phyloP scores from a whole-genome alignment of 352 stramenopile genomes.

The Globisporangium splendens region DNA sequence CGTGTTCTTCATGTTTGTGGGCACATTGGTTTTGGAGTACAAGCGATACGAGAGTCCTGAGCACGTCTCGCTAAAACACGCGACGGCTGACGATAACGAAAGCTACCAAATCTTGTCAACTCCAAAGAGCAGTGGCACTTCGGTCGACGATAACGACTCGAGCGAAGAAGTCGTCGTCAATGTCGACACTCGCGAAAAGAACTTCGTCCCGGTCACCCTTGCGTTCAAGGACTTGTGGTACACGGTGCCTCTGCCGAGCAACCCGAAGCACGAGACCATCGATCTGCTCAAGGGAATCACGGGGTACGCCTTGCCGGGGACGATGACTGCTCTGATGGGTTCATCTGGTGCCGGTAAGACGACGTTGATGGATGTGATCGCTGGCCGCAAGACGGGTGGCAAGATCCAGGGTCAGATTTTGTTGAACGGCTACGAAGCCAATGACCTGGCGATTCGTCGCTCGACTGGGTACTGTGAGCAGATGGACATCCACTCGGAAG shows the following conservation, averaged over 20 bases:
- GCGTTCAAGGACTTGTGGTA: conserved; percentile 24
- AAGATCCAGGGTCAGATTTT: conserved; percentile 61
- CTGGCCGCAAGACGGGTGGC: conserved; percentile 79
- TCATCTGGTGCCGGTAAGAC: conserved; percentile 74
- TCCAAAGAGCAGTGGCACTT: too few species aligned
- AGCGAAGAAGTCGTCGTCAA: too few species aligned
- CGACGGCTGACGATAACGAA: background rate
- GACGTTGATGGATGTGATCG: conserved; percentile 90
- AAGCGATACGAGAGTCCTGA: background rate
- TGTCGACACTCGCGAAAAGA: conserved; percentile 1
- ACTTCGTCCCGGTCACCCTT: conserved; percentile 17
- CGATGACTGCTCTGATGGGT: conserved; percentile 43
- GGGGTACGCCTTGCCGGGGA: conserved; percentile 27
- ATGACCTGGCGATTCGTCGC: conserved; percentile 14
- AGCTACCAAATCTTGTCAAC: background rate
- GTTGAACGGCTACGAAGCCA: conserved; percentile 66
- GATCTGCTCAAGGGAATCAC: conserved; percentile 32
- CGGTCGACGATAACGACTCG: too few species aligned
- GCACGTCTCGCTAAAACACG: background rate
- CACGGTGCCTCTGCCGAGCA: conserved; percentile 9
- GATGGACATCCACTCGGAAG: conserved; percentile 76
- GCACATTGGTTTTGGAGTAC: background rate
- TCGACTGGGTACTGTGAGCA: conserved; percentile 39
- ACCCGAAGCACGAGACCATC: conserved; percentile 12
- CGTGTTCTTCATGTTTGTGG: background rate